Evolutionary conservation across 306 rosid species (phyloP), one percentile per base, ranked within the genome.

Genomic region (Cucurbita ficifolia): DNA sequence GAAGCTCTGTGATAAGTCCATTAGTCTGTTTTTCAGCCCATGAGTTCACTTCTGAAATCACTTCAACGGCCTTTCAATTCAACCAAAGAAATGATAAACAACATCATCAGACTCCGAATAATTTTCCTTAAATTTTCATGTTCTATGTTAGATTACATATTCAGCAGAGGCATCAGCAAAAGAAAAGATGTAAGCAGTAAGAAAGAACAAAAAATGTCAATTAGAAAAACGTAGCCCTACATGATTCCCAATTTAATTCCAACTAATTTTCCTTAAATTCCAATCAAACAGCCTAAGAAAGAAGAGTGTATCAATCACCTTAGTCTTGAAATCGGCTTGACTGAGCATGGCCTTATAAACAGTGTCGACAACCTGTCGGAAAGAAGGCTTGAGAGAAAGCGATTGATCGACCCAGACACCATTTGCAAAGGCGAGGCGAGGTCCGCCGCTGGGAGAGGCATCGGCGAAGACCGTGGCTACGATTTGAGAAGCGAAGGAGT

Each of bases 401-500:
- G 93, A 63, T 63, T 78, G 82, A 6, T 93, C 89, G 24, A 88
- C 77, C 96, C 96, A 92, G n/a, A 82, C 64, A 36, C 93, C 89
- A 67, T 88, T 72, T 1, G 87, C 87, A 70, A 83, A 90, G 11
- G 87, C 77, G 76, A 92, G 78, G 36, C 75, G 81, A 18, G 96
- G 98, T 2, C 98, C 98, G 29, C 96, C 98, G 70, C 52, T 24
- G 58, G 84, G 65, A 50, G 83, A 73, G 5, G 78, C 94, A 19
- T 93, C 96, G 45, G 88, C 24, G 68, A 88, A 76, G 13, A 90
- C 84, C 4, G 79, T 81, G 56, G 88, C 24, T 57, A 81, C 81
- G 63, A 84, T 81, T 81, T 90, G 85, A 52, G 96, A 82, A 48
- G 88, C 86, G 29, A 88, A 77, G 77, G 85, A 79, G 78, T 82